A percentile compares a stretch with the other conserved stretches of the same genome.
Conservation (phyloP, 1,284 basidiomycete genomes). For the Leccinum fuscescens region DNA sequence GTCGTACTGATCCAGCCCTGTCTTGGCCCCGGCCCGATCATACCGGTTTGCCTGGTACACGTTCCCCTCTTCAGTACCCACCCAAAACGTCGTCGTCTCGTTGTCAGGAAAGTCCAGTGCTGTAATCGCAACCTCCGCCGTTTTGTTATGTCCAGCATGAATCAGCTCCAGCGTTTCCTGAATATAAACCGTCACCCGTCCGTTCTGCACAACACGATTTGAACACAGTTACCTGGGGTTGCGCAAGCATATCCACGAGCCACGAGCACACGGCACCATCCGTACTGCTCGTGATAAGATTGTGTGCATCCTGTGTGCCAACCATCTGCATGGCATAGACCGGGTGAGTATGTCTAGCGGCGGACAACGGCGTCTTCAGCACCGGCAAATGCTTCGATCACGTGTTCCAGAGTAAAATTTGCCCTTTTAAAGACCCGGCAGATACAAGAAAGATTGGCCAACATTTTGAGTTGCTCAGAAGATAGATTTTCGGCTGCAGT, state of each 20-base stretch:
- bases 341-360: slow-evolving; percentile 95
- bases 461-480: not conserved
- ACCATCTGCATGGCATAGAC: slow-evolving; percentile 98
- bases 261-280: slow-evolving; percentile 97
- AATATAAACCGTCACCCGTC: slow-evolving; percentile 5
- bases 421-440: slow-evolving; percentile 51
- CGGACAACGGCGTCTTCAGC: slow-evolving; percentile 92
- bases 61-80: slow-evolving; percentile 96
- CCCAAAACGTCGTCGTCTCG: slow-evolving; percentile 94
- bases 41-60: slow-evolving; percentile 95
- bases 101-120: slow-evolving; percentile 90
- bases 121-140: slow-evolving; percentile 93
- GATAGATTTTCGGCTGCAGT: not conserved
- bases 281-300: slow-evolving; percentile 91
- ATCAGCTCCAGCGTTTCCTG: slow-evolving; percentile 89
- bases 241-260: slow-evolving; percentile 97
- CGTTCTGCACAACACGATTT: not conserved
- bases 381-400: slow-evolving; percentile 93
- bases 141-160: slow-evolving; percentile 89
- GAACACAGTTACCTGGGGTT: slow-evolving; percentile 71
- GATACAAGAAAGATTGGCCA: not conserved
- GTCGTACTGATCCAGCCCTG: slow-evolving; percentile 88
- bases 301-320: slow-evolving; percentile 97
- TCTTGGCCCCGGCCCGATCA: slow-evolving; percentile 94
- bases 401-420: slow-evolving; percentile 99